phyloP scores from a whole-genome alignment of 2,329 filamentous ascomycete species.

The Beauveria pseudobassiana region DNA sequence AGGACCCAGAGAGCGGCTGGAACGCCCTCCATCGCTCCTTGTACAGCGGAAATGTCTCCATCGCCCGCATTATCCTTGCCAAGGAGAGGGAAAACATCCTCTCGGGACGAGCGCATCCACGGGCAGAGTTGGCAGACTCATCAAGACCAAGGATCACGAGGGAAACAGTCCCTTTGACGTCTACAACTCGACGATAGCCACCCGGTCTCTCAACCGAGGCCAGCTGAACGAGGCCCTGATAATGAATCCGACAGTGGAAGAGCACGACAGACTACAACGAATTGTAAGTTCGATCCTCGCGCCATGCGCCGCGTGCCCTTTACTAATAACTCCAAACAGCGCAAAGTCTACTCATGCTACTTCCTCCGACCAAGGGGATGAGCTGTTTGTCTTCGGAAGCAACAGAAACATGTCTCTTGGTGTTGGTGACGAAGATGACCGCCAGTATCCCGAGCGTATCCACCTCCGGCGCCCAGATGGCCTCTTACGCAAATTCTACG shows the following conservation, averaged over 20 bases:
- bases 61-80: slow-evolving; percentile 74
- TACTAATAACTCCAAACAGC: background rate
- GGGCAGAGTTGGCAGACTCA: slow-evolving; percentile 63
- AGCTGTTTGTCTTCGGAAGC: slow-evolving; percentile 89
- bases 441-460: slow-evolving; percentile 86
- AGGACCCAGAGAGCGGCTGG: slow-evolving; percentile 92
- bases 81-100: slow-evolving; percentile 62
- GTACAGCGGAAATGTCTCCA: slow-evolving; percentile 81
- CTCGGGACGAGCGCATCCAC: slow-evolving; percentile 50
- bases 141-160: slow-evolving; percentile 93
- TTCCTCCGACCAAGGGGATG: slow-evolving; percentile 52
- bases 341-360: background rate
- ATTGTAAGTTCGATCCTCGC: slow-evolving; percentile 20
- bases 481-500: slow-evolving; percentile 65
- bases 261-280: slow-evolving; percentile 24
- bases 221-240: slow-evolving; percentile 26
- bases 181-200: slow-evolving; percentile 78
- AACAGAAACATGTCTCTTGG: slow-evolving; percentile 93
- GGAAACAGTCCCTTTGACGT: slow-evolving; percentile 92
- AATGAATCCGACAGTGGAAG: slow-evolving; percentile 48
- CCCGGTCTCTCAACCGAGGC: slow-evolving; percentile 52
- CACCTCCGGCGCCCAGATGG: slow-evolving; percentile 68
- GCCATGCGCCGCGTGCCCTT: background rate
- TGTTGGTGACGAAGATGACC: slow-evolving; percentile 90
- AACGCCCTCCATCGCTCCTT: slow-evolving; percentile 87